Evolutionary conservation across 495 filamentous ascomycete species (phyloP).

Genomic region (Tuber calosporum): DNA sequence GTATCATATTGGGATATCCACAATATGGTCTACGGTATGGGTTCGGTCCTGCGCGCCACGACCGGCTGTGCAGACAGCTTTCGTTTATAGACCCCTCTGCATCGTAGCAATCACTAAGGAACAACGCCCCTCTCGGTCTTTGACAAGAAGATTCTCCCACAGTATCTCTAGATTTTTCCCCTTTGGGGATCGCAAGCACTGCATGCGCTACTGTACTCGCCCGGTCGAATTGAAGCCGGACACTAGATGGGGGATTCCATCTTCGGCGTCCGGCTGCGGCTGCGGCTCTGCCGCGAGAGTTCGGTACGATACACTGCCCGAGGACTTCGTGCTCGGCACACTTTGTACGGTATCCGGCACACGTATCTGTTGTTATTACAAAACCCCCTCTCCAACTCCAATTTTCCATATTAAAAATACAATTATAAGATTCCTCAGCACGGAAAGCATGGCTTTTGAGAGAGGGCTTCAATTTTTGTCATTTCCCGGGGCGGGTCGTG

Average conservation of each 20-base stretch:
- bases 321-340: not conserved
- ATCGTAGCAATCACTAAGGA: not conserved
- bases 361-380: not conserved
- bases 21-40: no score
- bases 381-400: not conserved
- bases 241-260: no score
- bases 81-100: no score
- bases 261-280: no score
- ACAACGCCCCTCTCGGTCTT: not conserved
- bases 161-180: not conserved
- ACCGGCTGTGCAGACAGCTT: no score
- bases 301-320: not conserved
- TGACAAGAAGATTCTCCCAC: not conserved
- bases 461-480: not conserved
- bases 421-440: not conserved
- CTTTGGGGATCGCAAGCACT: no score
- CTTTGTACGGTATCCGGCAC: not conserved
- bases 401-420: not conserved
- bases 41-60: no score
- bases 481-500: no score
- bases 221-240: no score
- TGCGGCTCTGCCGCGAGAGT: no score
- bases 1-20: no score
- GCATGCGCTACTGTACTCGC: no score
- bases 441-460: not conserved